phyloP scores from a whole-genome alignment of 306 rosid species.

The Prunus persica region Prunus_persica_NCBIv2 NC_034012.1:7555501-7556000 shows the following conservation, averaged over 20 bases:
- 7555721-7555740: background rate
- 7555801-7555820: no score
- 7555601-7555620: background rate
- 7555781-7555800: background rate
- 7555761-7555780: background rate
- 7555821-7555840: background rate
- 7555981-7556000: no score
- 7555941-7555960: no score
- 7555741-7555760: background rate
- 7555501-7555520: constrained; percentile 91
- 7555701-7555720: background rate
- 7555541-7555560: constrained; percentile 45
- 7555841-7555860: background rate
- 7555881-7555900: background rate
- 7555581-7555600: background rate
- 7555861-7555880: background rate
- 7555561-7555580: background rate
- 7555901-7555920: no score
- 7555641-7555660: background rate
- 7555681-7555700: background rate
- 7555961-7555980: no score
- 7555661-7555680: background rate
- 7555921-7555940: no score
- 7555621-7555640: background rate
- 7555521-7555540: constrained; percentile 98